A percentile compares a stretch with the other conserved stretches of the same genome.
These are phyloP conservation scores for Ogataea pilisensis DNA, from an alignment of 805 yeast species.

Conservation along the genomic window DNA sequence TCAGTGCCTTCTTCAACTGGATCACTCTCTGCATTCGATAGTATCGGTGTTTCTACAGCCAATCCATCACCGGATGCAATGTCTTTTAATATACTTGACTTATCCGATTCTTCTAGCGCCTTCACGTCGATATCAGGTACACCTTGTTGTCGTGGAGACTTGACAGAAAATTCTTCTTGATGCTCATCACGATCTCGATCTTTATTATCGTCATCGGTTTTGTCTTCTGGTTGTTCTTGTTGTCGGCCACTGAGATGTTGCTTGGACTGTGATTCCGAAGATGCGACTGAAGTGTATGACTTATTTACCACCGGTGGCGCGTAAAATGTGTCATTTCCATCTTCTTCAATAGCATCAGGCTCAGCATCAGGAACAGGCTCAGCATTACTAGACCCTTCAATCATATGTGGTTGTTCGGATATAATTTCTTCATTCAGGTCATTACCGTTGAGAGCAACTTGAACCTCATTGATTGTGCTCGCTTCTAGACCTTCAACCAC, in stretches of 20 bases:
- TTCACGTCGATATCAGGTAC: no score
- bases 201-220: background rate
- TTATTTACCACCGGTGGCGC: constrained; percentile 18
- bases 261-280: background rate
- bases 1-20: background rate
- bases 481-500: background rate
- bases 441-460: background rate
- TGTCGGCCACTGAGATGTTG: no score
- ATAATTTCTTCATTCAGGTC: no score
- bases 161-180: background rate
- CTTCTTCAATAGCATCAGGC: background rate
- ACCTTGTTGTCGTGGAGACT: no score
- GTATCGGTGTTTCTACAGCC: background rate
- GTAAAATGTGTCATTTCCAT: constrained; percentile 18
- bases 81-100: no score
- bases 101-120: no score
- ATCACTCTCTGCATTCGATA: background rate
- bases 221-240: background rate
- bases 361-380: no score
- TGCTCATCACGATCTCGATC: constrained; percentile 4
- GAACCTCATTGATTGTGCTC: background rate
- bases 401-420: no score
- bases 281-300: constrained; percentile 5
- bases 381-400: no score
- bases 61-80: no score